Percentiles rank a stretch among this genome's conserved stretches.
These are phyloP conservation scores for Collybia sordida DNA, from an alignment of 768 basidiomycete species.

Conservation along the genomic window DNA sequence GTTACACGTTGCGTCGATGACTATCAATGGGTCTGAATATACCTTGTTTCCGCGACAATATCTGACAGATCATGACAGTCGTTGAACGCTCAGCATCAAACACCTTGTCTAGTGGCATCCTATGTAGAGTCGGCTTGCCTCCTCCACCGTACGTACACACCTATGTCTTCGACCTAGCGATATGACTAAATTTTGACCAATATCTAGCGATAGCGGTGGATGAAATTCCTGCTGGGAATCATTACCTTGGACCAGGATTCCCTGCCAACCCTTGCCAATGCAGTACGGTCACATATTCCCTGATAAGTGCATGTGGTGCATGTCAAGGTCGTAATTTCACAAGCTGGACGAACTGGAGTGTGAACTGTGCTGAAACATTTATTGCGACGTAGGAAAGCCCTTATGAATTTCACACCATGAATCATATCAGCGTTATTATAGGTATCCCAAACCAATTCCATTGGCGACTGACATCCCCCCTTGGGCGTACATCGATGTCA, in stretches of 20 bases:
- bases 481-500: conserved; percentile 61
- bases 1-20: conserved; percentile 33
- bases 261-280: conserved; percentile 47
- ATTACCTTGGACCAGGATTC: conserved; percentile 43
- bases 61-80: conserved; percentile 21
- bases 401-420: not conserved
- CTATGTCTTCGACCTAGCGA: not conserved
- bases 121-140: conserved; percentile 46
- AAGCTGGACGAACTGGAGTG: conserved; percentile 37
- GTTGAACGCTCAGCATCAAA: conserved; percentile 42
- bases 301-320: conserved; percentile 57
- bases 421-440: conserved; percentile 18
- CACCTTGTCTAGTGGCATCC: conserved; percentile 49
- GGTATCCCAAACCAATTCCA: conserved; percentile 48
- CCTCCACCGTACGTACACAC: conserved; percentile 28
- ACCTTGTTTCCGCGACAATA: not conserved
- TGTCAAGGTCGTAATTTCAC: conserved; percentile 50
- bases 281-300: conserved; percentile 56
- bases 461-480: conserved; percentile 40
- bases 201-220: conserved; percentile 36
- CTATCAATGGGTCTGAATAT: conserved; percentile 34
- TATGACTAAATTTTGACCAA: not conserved
- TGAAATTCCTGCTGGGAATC: conserved; percentile 32
- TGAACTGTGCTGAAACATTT: conserved; percentile 34
- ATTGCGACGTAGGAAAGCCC: conserved; percentile 25